phyloP scores from a whole-genome alignment of 2,329 filamentous ascomycete species.

The Rhinocladiella similis region DNA sequence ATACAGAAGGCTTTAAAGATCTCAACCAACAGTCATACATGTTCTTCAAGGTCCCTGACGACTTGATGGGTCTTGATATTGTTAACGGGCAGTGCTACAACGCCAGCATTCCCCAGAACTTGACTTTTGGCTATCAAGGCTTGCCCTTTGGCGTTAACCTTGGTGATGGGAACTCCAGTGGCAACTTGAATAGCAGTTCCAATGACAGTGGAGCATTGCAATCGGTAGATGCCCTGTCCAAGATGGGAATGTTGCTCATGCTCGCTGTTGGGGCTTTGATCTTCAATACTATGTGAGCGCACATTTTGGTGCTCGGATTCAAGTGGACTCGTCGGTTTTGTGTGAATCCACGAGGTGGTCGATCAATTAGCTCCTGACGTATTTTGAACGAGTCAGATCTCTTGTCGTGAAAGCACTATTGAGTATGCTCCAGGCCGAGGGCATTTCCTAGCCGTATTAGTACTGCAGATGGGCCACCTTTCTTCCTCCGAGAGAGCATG shows the following conservation, averaged over 20 bases:
- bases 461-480: no score
- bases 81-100: conserved; percentile 69
- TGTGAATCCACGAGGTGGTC: no score
- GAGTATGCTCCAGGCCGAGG: no score
- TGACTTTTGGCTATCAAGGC: conserved; percentile 69
- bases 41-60: conserved; percentile 75
- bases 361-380: conserved; percentile 20
- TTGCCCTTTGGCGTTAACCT: conserved; percentile 44
- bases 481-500: no score
- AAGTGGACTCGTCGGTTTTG: no score
- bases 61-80: conserved; percentile 66
- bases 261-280: conserved; percentile 7
- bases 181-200: background rate
- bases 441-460: no score
- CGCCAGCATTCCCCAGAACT: conserved; percentile 63
- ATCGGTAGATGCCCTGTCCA: background rate
- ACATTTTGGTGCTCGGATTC: no score
- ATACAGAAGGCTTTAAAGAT: conserved; percentile 69
- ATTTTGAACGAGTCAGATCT: no score
- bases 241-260: conserved; percentile 6
- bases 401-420: no score
- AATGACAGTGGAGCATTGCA: conserved; percentile 8
- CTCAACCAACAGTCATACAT: conserved; percentile 70
- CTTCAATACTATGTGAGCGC: conserved; percentile 6
- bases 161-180: conserved; percentile 8